Conservation (phyloP, 768 basidiomycete genomes). For the Mrakia frigida region DNA sequence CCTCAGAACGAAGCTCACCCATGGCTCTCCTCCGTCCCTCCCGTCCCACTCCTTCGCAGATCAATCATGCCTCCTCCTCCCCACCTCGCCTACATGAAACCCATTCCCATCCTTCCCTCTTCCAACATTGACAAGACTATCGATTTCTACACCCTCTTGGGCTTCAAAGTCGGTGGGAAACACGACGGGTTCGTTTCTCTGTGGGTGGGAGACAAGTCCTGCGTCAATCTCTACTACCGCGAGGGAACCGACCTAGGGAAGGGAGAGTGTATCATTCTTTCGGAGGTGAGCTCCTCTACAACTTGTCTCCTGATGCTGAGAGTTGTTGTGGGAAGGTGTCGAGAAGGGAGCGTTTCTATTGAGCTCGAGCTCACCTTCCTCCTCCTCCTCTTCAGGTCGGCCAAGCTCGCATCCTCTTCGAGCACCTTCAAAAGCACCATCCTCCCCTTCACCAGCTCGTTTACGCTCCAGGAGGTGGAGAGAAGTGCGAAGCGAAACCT, state of each 20-base stretch:
- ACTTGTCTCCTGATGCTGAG: background rate
- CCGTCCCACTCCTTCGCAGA: background rate
- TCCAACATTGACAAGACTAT: background rate
- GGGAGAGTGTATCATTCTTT: conserved; percentile 19
- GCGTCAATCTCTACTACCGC: conserved; percentile 16
- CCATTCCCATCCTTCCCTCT: conserved; percentile 3
- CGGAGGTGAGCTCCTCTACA: background rate
- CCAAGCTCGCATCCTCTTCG: background rate
- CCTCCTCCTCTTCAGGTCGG: background rate
- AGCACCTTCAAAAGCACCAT: background rate
- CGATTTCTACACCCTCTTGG: background rate
- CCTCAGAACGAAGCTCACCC: background rate
- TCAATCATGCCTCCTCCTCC: background rate
- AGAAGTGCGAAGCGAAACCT: conserved; percentile 15
- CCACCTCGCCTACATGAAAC: background rate
- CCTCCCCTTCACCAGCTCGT: background rate
- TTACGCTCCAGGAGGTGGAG: conserved; percentile 13
- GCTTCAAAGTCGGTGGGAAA: conserved; percentile 18
- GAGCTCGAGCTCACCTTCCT: background rate
- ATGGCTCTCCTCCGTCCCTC: background rate
- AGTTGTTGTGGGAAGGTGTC: background rate
- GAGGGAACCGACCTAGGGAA: background rate
- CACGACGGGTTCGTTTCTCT: conserved; percentile 9
- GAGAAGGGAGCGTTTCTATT: background rate
- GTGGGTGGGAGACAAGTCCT: background rate